Evolutionary conservation across 495 filamentous ascomycete genomes (phyloP).

Genomic region (Cercophora samala): DNA sequence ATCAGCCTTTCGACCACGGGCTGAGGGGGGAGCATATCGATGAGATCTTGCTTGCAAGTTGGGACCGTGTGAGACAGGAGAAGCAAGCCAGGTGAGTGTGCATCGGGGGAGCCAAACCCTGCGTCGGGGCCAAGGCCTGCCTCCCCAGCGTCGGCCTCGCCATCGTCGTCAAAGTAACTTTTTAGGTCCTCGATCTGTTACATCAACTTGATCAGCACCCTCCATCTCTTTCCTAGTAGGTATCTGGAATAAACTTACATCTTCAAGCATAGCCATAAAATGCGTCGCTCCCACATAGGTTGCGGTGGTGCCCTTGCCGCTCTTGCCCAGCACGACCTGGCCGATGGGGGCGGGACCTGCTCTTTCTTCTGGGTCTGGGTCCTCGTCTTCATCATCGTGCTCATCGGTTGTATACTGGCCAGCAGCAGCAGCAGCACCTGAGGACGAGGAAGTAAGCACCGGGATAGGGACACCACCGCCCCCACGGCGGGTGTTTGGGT

Average conservation of each 20-base stretch:
- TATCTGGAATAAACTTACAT: constrained; percentile 35
- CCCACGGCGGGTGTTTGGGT: constrained; percentile 12
- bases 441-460: not conserved
- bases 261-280: constrained; percentile 56
- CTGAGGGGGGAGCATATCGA: constrained; percentile 41
- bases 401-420: not conserved
- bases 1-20: constrained; percentile 42
- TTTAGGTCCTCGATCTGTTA: constrained; percentile 46
- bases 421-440: too few species aligned
- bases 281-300: constrained; percentile 53
- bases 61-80: constrained; percentile 28
- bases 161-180: constrained; percentile 42
- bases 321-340: constrained; percentile 37
- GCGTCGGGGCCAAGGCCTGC: constrained; percentile 22
- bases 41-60: constrained; percentile 36
- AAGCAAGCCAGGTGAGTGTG: constrained; percentile 33
- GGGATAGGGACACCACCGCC: too few species aligned
- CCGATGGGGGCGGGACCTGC: constrained; percentile 7
- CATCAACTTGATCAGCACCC: not conserved
- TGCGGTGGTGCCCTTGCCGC: constrained; percentile 19
- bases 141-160: constrained; percentile 18
- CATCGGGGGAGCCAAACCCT: constrained; percentile 23
- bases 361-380: constrained; percentile 14
- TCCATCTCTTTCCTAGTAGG: not conserved
- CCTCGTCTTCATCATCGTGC: not conserved